Conservation (phyloP, 371 early-diverging fungal genomes). For the Homolaphlyctis polyrhiza region DNA sequence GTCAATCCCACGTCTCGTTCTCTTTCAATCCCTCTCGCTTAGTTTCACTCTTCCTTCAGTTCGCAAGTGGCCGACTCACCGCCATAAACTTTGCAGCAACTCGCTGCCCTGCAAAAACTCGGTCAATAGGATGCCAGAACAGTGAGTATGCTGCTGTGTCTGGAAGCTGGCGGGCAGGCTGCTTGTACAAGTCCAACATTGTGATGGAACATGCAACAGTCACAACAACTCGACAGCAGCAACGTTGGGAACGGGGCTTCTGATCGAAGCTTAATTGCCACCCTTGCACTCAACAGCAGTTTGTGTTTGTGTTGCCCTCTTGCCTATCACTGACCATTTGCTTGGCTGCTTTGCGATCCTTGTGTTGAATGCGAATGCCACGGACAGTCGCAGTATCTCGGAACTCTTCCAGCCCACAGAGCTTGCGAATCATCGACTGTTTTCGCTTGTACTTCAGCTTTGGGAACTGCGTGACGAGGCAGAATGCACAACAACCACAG, state of each 20-base stretch:
- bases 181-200: not conserved
- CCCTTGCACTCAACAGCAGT: not conserved
- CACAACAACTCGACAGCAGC: not conserved
- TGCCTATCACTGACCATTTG: not conserved
- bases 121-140: not conserved
- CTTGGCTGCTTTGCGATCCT: not conserved
- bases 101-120: not conserved
- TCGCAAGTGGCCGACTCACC: too few species aligned
- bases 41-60: too few species aligned
- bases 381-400: not conserved
- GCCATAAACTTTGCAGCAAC: too few species aligned
- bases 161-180: not conserved
- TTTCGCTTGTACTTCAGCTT: conserved; percentile 1
- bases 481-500: not conserved
- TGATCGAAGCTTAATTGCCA: not conserved
- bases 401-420: not conserved
- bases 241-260: not conserved
- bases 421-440: not conserved
- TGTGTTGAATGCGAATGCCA: not conserved
- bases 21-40: not conserved
- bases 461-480: conserved; percentile 4
- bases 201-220: not conserved
- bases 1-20: not conserved
- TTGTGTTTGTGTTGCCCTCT: not conserved
- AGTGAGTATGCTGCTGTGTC: not conserved